Base-by-base conservation (phyloP, 495 filamentous ascomycete species). In the Tuber microsphaerosporum region DNA sequence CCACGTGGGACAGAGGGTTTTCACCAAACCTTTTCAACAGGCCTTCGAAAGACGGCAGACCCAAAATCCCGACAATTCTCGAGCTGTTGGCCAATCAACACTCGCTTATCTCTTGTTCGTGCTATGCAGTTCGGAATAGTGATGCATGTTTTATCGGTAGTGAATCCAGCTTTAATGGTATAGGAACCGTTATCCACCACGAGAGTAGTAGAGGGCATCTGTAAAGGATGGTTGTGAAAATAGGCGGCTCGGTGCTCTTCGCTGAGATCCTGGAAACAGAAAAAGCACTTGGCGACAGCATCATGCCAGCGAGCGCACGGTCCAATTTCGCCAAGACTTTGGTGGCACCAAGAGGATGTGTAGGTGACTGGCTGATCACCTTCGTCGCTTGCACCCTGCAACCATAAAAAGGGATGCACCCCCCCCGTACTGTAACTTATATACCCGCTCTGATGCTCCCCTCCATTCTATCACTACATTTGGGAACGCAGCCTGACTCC, bases 181-280 rank as follows among this genome's bases (percentile, higher is more conserved):
- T 92, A 92, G 43, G 91, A 93, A 80, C 95, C 96, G 87, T 98
- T 98, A 86, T 99, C 96, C 79, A 98, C 85, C 70, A 99, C 87
- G 69, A 98, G 89, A 0, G 94, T 97, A 76, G 88, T 87, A 16
- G 89, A 84, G 0, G 91, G 90, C 14, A 88, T 69, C 14, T 65
- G 56, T 34, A 19, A 34, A 65, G 12, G 34, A 16, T 26, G 12
- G 12, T 34, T 26, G 26, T 65, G 56, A 31, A 34, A 65, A 34
- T 65, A 16, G 26, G 1, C 6, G 56, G 56, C 26, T 65, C 56
- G 6, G 31, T 12, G 4, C 6, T 14, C n/a, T 2, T 0, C 12
- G 3, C 3, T 26, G 56, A 65, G 26, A 65, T 34, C 56, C 56
- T 41, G 39, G 34, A 65, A 65, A 65, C 56, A 0, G 56, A 17